These are phyloP conservation scores for Boletus subcaerulescens DNA, from an alignment of 768 basidiomycete genomes.

Conservation along the genomic window DNA sequence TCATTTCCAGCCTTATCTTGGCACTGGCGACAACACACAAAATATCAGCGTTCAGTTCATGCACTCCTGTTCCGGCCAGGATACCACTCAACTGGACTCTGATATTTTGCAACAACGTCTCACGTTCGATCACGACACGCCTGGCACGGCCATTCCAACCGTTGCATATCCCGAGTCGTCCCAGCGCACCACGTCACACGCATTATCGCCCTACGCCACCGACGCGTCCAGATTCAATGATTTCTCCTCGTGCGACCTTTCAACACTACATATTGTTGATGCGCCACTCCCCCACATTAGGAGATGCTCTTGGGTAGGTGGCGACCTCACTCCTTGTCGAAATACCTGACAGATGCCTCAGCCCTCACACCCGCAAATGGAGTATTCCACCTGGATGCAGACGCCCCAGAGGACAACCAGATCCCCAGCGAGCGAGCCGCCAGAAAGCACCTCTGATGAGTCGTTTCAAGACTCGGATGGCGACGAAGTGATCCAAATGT, in stretches of 20 bases:
- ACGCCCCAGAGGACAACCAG: conserved; percentile 9
- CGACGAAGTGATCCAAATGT: conserved; percentile 27
- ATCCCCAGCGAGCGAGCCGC: conserved; percentile 30
- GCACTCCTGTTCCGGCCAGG: conserved; percentile 23
- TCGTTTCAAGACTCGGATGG: conserved; percentile 29
- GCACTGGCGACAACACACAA: conserved; percentile 11
- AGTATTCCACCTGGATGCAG: conserved; percentile 14
- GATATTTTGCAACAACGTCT: conserved; percentile 23
- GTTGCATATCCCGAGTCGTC: conserved; percentile 30
- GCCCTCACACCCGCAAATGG: conserved; percentile 18
- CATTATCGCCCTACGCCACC: conserved; percentile 12
- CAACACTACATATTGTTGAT: conserved; percentile 8
- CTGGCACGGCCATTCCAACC: neutral
- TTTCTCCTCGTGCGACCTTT: conserved; percentile 11
- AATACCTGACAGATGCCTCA: conserved; percentile 18
- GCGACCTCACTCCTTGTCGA: neutral
- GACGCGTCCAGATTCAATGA: conserved; percentile 12
- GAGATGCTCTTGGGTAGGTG: conserved; percentile 27
- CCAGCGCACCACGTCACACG: conserved; percentile 29
- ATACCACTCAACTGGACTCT: conserved; percentile 23
- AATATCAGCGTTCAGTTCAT: conserved; percentile 33
- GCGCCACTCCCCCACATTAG: conserved; percentile 15
- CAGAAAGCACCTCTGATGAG: conserved; percentile 30
- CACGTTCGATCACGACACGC: conserved; percentile 5
- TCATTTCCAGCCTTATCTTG: conserved; percentile 15